Evolutionary conservation across 2,329 filamentous ascomycete genomes (phyloP).

Genomic region (Sphaerulina musiva): DNA sequence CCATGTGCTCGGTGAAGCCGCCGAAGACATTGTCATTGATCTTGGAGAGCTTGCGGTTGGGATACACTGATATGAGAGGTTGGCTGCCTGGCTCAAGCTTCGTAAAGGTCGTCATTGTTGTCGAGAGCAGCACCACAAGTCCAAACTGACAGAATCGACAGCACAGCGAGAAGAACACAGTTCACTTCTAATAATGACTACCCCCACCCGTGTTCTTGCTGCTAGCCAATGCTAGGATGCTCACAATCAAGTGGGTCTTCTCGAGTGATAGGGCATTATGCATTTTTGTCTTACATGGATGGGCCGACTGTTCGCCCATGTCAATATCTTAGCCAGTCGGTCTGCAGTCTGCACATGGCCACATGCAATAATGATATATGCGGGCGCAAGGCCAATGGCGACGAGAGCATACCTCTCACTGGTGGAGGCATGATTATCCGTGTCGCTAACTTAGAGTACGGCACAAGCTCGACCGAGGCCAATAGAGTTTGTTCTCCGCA

Average conservation of each 20-base stretch:
- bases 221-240: background rate
- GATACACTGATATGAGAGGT: slow-evolving; percentile 60
- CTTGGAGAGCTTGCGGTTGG: slow-evolving; percentile 59
- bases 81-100: slow-evolving; percentile 55
- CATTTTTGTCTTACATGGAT: background rate
- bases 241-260: background rate
- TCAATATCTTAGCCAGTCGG: too few species aligned
- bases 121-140: background rate
- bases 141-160: too few species aligned
- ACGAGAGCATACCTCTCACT: background rate
- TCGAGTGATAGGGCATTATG: background rate
- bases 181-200: background rate
- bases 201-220: background rate
- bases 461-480: slow-evolving; percentile 4
- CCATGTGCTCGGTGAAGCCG: slow-evolving; percentile 88
- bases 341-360: too few species aligned
- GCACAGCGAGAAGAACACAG: background rate
- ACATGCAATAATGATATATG: too few species aligned
- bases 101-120: slow-evolving; percentile 63
- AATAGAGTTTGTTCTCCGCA: background rate
- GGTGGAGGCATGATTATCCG: slow-evolving; percentile 3
- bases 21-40: slow-evolving; percentile 78
- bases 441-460: background rate
- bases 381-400: background rate
- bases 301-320: too few species aligned